Evolutionary conservation across 805 yeast species (phyloP).

Genomic region (Starmerella geochares): DNA sequence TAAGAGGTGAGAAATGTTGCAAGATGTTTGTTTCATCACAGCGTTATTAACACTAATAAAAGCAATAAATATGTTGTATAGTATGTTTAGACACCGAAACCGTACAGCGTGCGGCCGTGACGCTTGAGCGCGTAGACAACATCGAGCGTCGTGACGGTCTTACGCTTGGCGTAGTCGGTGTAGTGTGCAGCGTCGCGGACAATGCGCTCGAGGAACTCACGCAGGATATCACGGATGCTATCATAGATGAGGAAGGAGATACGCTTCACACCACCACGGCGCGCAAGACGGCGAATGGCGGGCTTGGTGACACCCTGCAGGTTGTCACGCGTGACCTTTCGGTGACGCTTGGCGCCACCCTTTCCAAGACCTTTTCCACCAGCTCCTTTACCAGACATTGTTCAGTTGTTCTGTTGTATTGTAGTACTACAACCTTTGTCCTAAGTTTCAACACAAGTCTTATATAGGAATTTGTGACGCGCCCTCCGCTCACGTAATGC

Average conservation of each 20-base stretch:
- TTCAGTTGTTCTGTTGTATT: slow-evolving; percentile 22
- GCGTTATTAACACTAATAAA: slow-evolving; percentile 9
- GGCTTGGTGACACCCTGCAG: slow-evolving; percentile 99
- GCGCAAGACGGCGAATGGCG: slow-evolving; percentile 98
- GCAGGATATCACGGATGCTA: slow-evolving; percentile 95
- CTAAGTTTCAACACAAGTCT: slow-evolving; percentile 2
- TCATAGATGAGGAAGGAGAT: slow-evolving; percentile 97
- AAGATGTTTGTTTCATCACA: slow-evolving; percentile 6
- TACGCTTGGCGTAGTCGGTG: slow-evolving; percentile 99
- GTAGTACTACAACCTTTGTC: not conserved
- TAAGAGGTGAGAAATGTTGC: too few species aligned
- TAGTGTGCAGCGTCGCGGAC: slow-evolving; percentile 99
- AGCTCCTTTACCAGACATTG: slow-evolving; percentile 99
- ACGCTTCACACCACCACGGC: slow-evolving; percentile 99
- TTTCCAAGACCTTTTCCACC: slow-evolving; percentile 99
- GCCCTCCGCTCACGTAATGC: slow-evolving; percentile 15
- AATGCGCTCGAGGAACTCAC: slow-evolving; percentile 91
- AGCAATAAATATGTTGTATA: slow-evolving; percentile 13
- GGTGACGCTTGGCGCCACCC: slow-evolving; percentile 99
- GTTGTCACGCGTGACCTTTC: slow-evolving; percentile 98
- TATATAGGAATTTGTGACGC: slow-evolving; percentile 15
- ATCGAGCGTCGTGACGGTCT: slow-evolving; percentile 97
- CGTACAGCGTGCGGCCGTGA: slow-evolving; percentile 99
- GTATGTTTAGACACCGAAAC: slow-evolving; percentile 90
- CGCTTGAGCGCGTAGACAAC: slow-evolving; percentile 99